phyloP scores from a whole-genome alignment of 805 yeast species.

The Middelhovenomyces tepae region DNA sequence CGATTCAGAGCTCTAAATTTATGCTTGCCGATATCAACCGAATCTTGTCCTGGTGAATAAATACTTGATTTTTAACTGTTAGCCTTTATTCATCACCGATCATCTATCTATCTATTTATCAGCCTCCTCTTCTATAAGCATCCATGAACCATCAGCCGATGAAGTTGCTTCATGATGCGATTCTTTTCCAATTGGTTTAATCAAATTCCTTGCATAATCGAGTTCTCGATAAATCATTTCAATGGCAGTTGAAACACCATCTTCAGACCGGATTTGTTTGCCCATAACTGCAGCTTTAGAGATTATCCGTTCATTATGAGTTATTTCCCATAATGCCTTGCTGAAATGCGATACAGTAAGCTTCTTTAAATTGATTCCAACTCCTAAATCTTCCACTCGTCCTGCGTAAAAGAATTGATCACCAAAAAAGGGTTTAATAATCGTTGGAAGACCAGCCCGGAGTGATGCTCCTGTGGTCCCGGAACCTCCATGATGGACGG shows the following conservation, averaged over 20 bases:
- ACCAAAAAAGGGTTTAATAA: conserved; percentile 91
- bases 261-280: conserved; percentile 54
- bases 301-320: conserved; percentile 57
- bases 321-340: conserved; percentile 60
- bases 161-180: too few relatives aligned
- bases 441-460: conserved; percentile 78
- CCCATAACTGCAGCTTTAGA: conserved; percentile 60
- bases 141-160: too few relatives aligned
- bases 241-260: conserved; percentile 74
- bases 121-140: too few relatives aligned
- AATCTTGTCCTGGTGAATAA: too few relatives aligned
- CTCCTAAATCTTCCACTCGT: conserved; percentile 83
- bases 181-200: too few relatives aligned
- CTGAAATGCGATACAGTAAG: conserved; percentile 55
- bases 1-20: too few relatives aligned
- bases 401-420: conserved; percentile 90
- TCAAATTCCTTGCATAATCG: conserved; percentile 58
- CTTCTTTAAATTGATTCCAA: conserved; percentile 62
- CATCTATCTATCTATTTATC: too few relatives aligned
- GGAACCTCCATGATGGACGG: conserved; percentile 96
- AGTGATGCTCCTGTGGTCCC: conserved; percentile 94
- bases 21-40: too few relatives aligned
- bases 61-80: too few relatives aligned
- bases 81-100: too few relatives aligned
- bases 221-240: conserved; percentile 68